A percentile compares a stretch with the other conserved stretches of the same genome.
phyloP scores from a whole-genome alignment of 2,329 filamentous ascomycete species.

The Albifimbria verrucaria region DNA sequence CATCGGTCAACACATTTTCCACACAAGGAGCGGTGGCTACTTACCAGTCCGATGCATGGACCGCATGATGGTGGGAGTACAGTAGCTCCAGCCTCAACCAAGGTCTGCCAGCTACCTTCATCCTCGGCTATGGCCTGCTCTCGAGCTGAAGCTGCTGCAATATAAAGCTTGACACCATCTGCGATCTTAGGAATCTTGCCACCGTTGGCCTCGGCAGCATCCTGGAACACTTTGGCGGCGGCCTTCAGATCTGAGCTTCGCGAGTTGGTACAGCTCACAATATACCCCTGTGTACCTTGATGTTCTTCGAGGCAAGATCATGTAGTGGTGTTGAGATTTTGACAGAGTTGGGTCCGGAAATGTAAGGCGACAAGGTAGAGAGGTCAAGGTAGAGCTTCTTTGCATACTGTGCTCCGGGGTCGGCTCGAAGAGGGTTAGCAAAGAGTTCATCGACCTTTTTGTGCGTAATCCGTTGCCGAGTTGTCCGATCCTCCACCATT shows the following conservation, averaged over 20 bases:
- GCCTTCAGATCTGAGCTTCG: constrained; percentile 75
- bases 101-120: constrained; percentile 75
- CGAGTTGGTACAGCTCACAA: constrained; percentile 85
- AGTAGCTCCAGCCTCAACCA: constrained; percentile 32
- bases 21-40: no score
- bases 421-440: constrained; percentile 61
- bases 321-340: constrained; percentile 76
- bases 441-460: constrained; percentile 67
- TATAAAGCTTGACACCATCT: constrained; percentile 76
- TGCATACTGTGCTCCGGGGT: constrained; percentile 72
- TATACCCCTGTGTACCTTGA: constrained; percentile 76
- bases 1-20: no score
- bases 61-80: constrained; percentile 48
- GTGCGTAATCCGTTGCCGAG: constrained; percentile 62
- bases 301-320: constrained; percentile 68
- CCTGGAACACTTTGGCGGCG: constrained; percentile 79
- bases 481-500: constrained; percentile 49
- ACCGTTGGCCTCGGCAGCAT: constrained; percentile 61
- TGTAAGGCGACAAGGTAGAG: constrained; percentile 75
- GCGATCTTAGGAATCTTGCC: constrained; percentile 68
- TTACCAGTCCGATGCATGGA: constrained; percentile 84
- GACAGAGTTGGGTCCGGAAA: constrained; percentile 84
- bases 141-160: constrained; percentile 74
- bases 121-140: constrained; percentile 77
- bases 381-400: constrained; percentile 78